Base-by-base conservation (phyloP, 2,329 filamentous ascomycete species). In the Aspergillus sp. region DNA sequence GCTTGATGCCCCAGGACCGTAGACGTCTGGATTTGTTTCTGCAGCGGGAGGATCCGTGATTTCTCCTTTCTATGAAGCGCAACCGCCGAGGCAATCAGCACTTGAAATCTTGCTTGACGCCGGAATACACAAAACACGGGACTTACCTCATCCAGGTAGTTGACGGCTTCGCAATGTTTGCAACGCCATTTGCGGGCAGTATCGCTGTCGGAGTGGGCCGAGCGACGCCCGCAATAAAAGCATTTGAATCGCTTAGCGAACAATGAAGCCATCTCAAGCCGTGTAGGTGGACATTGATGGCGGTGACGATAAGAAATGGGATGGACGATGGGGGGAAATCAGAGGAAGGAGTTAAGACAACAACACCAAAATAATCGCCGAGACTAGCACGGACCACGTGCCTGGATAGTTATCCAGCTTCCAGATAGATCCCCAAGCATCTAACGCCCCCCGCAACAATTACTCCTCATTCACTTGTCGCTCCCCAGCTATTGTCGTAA, bases 121-220 rank as follows among this genome's bases (percentile, higher is more conserved):
- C 30, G 32, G 48, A 21, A 19, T 60, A n/a, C 30, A 53, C 42
- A 23, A 47, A 32, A 8, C 17, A 13, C 47, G 30, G 57, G 50
- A 73, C 81, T 61, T 79, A 95, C 92, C 80, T 94, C 84, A 73
- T 99, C 95, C 32, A 97, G 82, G 78, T 91, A 90, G 76, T 98
- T 99, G 61, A 89, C 87, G 17, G 93, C 90, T 69, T 95, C 90
- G 81, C 95, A 99, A 62, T 84, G 81, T 19, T 84, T 78, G 77
- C 92, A 96, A 49, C 87, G 81, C 77, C 93, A 96, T 70, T 87
- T 83, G 73, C 82, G 83, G 59, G 86, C 81, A 55, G 73, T 71
- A 30, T 85, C 84, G 68, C 86, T 83, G 68, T 84, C 87, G 64
- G 77, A 80, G 58, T 85, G 81, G 36, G 82, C 80, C 36, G 89